These are phyloP conservation scores for Letharia lupina DNA, from an alignment of 495 filamentous ascomycete species.

Conservation along the genomic window DNA sequence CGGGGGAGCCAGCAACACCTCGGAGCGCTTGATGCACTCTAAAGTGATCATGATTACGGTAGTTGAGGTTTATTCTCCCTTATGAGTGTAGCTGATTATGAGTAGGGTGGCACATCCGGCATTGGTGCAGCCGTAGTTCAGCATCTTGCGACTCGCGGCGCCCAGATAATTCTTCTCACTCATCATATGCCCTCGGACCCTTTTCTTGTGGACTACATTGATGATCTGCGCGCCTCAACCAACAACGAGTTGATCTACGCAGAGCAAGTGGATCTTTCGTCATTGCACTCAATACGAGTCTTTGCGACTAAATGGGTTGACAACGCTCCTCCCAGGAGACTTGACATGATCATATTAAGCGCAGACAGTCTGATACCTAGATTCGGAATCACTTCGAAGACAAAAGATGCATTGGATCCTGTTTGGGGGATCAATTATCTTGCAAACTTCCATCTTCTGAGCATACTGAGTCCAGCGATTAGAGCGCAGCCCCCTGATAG, in stretches of 20 bases:
- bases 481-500: constrained; percentile 85
- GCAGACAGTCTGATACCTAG: constrained; percentile 65
- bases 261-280: constrained; percentile 84
- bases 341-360: constrained; percentile 89
- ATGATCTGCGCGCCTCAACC: constrained; percentile 72
- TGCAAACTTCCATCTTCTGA: constrained; percentile 87
- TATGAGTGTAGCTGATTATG: neutral
- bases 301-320: constrained; percentile 99
- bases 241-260: constrained; percentile 87
- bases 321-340: constrained; percentile 80
- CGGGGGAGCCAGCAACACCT: constrained; percentile 61
- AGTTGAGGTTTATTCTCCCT: constrained; percentile 16
- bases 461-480: constrained; percentile 79
- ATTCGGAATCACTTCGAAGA: constrained; percentile 43
- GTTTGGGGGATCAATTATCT: constrained; percentile 95
- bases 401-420: constrained; percentile 71
- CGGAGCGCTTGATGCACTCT: constrained; percentile 83
- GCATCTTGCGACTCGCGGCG: constrained; percentile 71
- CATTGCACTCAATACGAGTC: constrained; percentile 74
- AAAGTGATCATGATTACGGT: constrained; percentile 90
- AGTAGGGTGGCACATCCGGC: constrained; percentile 82
- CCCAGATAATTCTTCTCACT: constrained; percentile 85
- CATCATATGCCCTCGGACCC: constrained; percentile 70
- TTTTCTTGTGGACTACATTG: constrained; percentile 86
- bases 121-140: constrained; percentile 71